A percentile compares a stretch with the other conserved stretches of the same genome.
Evolutionary conservation across 2,329 filamentous ascomycete species (phyloP).

Genomic region (Diaporthe australafricana): DNA sequence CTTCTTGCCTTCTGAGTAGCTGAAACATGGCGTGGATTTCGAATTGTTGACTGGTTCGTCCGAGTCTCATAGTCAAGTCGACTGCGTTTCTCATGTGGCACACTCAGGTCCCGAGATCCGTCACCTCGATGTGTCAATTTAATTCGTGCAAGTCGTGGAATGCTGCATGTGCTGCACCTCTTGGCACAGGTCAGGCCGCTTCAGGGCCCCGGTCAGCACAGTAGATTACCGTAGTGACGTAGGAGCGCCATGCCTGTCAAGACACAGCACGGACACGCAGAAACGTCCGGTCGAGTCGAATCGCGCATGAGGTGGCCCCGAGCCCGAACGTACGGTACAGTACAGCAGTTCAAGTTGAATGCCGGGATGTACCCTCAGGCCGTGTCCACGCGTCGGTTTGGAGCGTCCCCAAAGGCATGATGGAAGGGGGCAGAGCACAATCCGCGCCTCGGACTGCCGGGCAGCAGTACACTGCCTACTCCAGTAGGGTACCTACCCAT

Average conservation of each 20-base stretch:
- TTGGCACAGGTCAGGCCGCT: background rate
- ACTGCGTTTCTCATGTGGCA: background rate
- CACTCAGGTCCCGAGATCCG: background rate
- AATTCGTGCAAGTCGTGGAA: background rate
- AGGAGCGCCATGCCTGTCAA: background rate
- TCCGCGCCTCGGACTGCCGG: background rate
- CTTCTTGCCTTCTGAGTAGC: background rate
- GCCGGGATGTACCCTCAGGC: background rate
- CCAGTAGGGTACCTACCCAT: too few species aligned
- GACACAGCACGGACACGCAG: slow-evolving; percentile 5
- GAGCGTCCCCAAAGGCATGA: background rate
- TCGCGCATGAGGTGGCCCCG: background rate
- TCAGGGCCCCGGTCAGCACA: background rate
- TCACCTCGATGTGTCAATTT: background rate
- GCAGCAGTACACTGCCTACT: too few species aligned
- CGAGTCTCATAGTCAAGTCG: background rate
- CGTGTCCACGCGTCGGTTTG: background rate
- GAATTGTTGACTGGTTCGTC: too few species aligned
- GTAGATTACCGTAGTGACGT: slow-evolving; percentile 3
- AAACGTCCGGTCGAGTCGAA: background rate
- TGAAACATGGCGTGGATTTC: background rate
- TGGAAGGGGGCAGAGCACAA: background rate
- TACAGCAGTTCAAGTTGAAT: background rate
- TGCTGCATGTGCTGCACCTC: background rate
- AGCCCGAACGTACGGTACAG: background rate